A percentile compares a stretch with the other conserved stretches of the same genome.
These are phyloP conservation scores for Grigorovia humatica DNA, from an alignment of 805 yeast genomes.

Conservation along the genomic window DNA sequence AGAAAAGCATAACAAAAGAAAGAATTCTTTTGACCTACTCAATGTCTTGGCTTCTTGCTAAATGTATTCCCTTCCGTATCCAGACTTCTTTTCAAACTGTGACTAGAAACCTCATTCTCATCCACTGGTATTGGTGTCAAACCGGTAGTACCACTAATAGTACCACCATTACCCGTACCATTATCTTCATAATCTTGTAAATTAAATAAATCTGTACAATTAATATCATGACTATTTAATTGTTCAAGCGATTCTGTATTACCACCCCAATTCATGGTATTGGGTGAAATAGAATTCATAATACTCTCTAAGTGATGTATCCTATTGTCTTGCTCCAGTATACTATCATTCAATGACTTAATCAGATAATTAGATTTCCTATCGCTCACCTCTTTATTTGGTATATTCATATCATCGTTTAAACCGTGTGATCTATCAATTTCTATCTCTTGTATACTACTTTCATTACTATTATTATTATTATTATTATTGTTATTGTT, in stretches of 20 bases:
- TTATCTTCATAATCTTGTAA: neutral
- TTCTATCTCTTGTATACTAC: neutral
- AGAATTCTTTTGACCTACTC: too few species aligned
- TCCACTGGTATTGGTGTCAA: neutral
- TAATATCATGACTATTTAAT: neutral
- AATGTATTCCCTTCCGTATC: neutral
- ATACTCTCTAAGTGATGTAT: conserved; percentile 26
- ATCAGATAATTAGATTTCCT: conserved; percentile 4
- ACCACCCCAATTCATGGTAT: neutral
- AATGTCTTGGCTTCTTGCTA: neutral
- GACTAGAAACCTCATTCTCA: neutral
- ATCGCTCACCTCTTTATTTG: neutral
- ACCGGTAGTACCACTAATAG: neutral
- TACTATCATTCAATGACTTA: conserved; percentile 19
- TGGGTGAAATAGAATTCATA: conserved; percentile 10
- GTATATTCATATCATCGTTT: too few species aligned
- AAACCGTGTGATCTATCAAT: conserved; percentile 1
- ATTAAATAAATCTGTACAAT: neutral
- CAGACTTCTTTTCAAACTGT: neutral
- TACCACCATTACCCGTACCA: neutral
- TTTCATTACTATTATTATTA: neutral
- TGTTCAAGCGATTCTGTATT: neutral
- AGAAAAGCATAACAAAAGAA: too few species aligned
- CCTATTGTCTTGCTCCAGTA: conserved; percentile 24
- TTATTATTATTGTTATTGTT: neutral